Base-by-base conservation (phyloP, 345 rosid genomes). In the Passiflora organensis region DNA sequence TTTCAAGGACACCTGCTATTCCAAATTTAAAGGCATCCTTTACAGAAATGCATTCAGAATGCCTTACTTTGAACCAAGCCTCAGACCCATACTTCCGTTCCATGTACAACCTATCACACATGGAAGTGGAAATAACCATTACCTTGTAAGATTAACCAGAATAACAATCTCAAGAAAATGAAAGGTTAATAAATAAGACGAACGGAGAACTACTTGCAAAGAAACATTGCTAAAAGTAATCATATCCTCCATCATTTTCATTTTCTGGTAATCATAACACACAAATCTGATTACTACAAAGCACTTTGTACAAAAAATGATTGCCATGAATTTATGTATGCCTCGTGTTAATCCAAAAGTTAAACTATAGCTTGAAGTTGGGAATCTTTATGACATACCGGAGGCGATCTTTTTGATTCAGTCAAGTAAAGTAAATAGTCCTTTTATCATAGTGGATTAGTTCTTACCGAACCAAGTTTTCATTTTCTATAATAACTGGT, bases 1-100 rank as follows among this genome's bases (percentile, higher is more conserved):
- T 55, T 65, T 76, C 82, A 37, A 91, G 84, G 17, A 76, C 64
- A 63, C 68, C 63, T 55, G 75, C 62, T 37, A 82, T 55, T n/a
- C 82, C 67, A 64, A 58, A 69, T 71, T 84, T 88, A 38, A 91
- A 75, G 52, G 86, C 89, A 62, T 86, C 93, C 81, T 91, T 91
- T 6, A 63, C 79, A 64, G 82, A 82, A 44, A 66, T 45, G 20
- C 65, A 55, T 38, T 76, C 78, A 13, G 71, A 62, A 54, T 64
- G 45, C 19, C 61, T 65, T 43, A 71, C 68, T 61, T 75, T 75
- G 65, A 82, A 70, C 90, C 82, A 78, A 43, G 50, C 57, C 75
- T 91, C 83, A 9, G 70, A 76, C 66, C 65, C 72, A 59, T 83
- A 80, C 61, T 81, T 91, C 62, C 54, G 72, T 72, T 74, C 77